Evolutionary conservation across 257 asterid genomes (phyloP).

Genomic region (Coffea canephora): DNA sequence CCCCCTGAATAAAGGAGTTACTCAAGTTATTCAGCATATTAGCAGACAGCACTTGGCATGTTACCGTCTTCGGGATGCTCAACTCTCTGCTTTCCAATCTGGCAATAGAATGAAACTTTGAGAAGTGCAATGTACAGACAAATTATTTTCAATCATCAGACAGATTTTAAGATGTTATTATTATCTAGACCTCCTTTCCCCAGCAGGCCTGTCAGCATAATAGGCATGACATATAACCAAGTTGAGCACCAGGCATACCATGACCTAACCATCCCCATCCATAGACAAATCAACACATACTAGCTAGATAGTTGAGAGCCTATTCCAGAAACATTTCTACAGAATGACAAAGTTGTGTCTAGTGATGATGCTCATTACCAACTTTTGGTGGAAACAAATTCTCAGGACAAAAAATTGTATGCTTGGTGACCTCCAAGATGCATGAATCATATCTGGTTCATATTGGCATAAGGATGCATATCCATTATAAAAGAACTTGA

Average conservation of each 20-base stretch:
- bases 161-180: background rate
- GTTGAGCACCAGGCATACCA: background rate
- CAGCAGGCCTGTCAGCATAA: background rate
- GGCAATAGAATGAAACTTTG: conserved; percentile 24
- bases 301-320: background rate
- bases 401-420: background rate
- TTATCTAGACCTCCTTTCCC: background rate
- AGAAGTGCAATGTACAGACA: background rate
- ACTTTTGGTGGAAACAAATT: background rate
- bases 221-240: background rate
- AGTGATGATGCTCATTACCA: background rate
- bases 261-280: background rate
- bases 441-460: background rate
- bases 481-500: too few species aligned
- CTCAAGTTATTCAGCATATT: conserved; percentile 54
- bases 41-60: conserved; percentile 71
- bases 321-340: background rate
- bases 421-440: background rate
- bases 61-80: conserved; percentile 65
- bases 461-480: too few species aligned
- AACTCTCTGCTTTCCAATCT: conserved; percentile 45
- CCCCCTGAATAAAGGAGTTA: conserved; percentile 38
- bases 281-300: background rate
- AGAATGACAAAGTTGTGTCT: background rate
- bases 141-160: background rate